Percentiles rank a stretch among this genome's conserved stretches.
Evolutionary conservation across 2,329 filamentous ascomycete genomes (phyloP).

Genomic region (Alternaria novae-zelandiae): DNA sequence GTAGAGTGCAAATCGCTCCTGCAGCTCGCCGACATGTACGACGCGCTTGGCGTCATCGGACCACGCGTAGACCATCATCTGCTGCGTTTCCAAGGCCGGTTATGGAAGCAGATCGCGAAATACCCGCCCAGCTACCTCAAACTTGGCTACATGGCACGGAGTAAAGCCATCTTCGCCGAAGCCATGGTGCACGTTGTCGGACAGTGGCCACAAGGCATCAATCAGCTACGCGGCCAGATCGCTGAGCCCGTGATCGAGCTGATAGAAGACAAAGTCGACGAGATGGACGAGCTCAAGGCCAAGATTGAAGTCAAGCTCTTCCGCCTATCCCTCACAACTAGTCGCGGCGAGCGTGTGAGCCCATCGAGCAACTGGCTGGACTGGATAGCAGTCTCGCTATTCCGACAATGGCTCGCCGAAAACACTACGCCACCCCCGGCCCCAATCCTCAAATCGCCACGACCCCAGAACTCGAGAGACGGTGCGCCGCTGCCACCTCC

Average conservation of each 20-base stretch:
- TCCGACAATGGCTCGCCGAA: constrained; percentile 91
- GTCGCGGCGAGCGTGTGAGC: constrained; percentile 79
- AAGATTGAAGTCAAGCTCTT: constrained; percentile 84
- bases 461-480: constrained; percentile 39
- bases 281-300: constrained; percentile 81
- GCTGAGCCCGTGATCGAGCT: constrained; percentile 81
- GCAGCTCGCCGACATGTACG: constrained; percentile 90
- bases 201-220: constrained; percentile 84
- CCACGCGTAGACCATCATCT: constrained; percentile 93
- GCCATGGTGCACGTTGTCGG: constrained; percentile 93
- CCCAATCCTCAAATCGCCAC: constrained; percentile 56
- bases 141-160: constrained; percentile 83
- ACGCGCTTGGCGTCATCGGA: constrained; percentile 85
- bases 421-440: constrained; percentile 77
- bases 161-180: constrained; percentile 76
- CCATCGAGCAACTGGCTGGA: constrained; percentile 83
- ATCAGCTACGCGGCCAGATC: constrained; percentile 73
- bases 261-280: constrained; percentile 94
- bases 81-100: constrained; percentile 83
- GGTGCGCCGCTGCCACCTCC: constrained; percentile 38
- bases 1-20: constrained; percentile 92
- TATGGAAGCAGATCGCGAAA: constrained; percentile 97
- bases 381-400: constrained; percentile 86
- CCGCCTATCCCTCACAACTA: constrained; percentile 77
- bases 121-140: constrained; percentile 93